phyloP scores from a whole-genome alignment of 495 filamentous ascomycete species.

The Bombardia bombarda region DNA sequence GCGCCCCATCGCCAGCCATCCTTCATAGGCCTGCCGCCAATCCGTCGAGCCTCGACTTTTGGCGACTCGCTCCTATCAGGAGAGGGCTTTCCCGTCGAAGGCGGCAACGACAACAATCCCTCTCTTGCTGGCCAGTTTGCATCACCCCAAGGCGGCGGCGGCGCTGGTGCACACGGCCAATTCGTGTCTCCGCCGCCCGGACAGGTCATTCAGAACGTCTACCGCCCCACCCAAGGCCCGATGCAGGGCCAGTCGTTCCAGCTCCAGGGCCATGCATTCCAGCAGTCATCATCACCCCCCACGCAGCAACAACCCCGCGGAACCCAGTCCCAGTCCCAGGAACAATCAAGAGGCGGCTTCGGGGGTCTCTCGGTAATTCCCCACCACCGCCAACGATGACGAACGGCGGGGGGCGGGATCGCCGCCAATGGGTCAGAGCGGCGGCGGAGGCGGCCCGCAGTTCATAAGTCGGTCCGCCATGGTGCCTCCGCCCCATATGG shows the following conservation, averaged over 20 bases:
- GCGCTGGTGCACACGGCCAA: slow-evolving; percentile 9
- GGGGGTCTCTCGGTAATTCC: slow-evolving; percentile 6
- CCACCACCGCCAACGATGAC: slow-evolving; percentile 4
- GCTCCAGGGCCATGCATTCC: slow-evolving; percentile 12
- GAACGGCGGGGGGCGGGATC: slow-evolving; percentile 10
- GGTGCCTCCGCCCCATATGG: slow-evolving; percentile 15
- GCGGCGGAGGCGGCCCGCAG: slow-evolving; percentile 6
- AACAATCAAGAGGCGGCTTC: no score
- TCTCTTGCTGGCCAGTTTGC: no score
- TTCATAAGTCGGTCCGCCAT: slow-evolving; percentile 3
- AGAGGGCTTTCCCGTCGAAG: neutral
- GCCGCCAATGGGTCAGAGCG: neutral
- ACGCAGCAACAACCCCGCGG: slow-evolving; percentile 8
- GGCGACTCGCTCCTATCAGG: slow-evolving; percentile 25
- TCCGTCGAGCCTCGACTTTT: slow-evolving; percentile 45
- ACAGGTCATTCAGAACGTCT: slow-evolving; percentile 14
- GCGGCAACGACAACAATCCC: no score
- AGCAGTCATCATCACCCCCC: no score
- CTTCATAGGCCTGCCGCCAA: slow-evolving; percentile 41
- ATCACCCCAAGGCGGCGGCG: no score
- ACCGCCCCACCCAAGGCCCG: slow-evolving; percentile 18
- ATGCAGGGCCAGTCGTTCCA: slow-evolving; percentile 10
- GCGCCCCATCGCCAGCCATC: slow-evolving; percentile 24
- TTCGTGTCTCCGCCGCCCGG: slow-evolving; percentile 4
- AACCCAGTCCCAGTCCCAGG: neutral